These are phyloP conservation scores for Rosa hybrid DNA, from an alignment of 331 rosid genomes.

Conservation along the genomic window DNA sequence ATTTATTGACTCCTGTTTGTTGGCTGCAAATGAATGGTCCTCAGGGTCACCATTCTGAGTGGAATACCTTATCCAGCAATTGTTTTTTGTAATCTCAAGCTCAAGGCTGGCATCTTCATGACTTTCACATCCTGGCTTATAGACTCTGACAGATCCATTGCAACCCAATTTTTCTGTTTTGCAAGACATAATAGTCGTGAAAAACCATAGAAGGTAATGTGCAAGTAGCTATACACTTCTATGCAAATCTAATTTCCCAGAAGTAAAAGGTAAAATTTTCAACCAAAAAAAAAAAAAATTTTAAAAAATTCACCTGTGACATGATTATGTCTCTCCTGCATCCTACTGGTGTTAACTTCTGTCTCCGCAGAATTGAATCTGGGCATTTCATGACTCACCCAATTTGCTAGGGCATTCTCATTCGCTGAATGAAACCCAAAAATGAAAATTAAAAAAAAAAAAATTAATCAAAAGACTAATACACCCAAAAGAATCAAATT, in stretches of 20 bases:
- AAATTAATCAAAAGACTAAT: conserved; percentile 26
- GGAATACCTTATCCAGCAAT: conserved; percentile 39
- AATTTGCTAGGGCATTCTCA: conserved; percentile 43
- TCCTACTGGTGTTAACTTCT: conserved; percentile 30
- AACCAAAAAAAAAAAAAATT: background rate
- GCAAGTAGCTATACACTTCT: background rate
- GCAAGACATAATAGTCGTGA: conserved; percentile 18
- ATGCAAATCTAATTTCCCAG: background rate
- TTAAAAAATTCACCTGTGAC: conserved; percentile 38
- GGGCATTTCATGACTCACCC: conserved; percentile 33
- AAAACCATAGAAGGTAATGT: conserved; percentile 3
- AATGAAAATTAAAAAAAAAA: conserved; percentile 34
- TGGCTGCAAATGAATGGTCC: conserved; percentile 35
- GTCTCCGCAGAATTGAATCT: conserved; percentile 21
- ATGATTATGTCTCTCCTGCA: conserved; percentile 40
- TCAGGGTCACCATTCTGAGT: conserved; percentile 42
- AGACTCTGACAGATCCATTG: conserved; percentile 23
- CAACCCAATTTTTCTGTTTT: conserved; percentile 31
- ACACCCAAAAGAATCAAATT: conserved; percentile 17
- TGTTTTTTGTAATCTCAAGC: conserved; percentile 38
- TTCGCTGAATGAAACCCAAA: conserved; percentile 40
- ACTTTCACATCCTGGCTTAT: conserved; percentile 47
- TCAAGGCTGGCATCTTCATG: conserved; percentile 40
- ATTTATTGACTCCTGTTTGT: conserved; percentile 33
- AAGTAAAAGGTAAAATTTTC: background rate